Evolutionary conservation across 306 rosid species (phyloP), one percentile per base, ranked within the genome.

Genomic region (Purshia tridentata): DNA sequence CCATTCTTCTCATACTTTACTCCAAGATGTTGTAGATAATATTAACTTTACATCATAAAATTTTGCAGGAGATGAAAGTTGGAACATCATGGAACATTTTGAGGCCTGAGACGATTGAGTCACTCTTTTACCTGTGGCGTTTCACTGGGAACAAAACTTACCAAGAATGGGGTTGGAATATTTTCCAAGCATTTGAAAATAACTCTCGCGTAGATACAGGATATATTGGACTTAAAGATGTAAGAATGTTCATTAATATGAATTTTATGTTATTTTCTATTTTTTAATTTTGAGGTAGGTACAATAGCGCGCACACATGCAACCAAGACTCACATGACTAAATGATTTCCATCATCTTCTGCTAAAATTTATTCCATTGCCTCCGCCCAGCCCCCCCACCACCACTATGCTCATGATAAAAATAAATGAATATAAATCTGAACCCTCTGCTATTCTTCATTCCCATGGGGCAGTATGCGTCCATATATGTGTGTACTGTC

Each of bases 101-200:
- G 73, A 89, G 95, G 82, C 95, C 91, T 8, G 95, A 89, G 91
- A 89, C 95, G 22, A 47, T 89, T 35, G 94, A 89, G 72, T 89
- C 94, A 45, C 89, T 89, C 61, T 89, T 89, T 67, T 89, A 89
- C 80, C 87, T 89, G 39, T 89, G 95, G 91, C 91, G 91, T 46
- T 60, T 89, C 18, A 86, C 95, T 59, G 95, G 95, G 73, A 87
- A 89, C 81, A 81, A 87, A 82, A 89, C 95, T 64, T 89, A 83
- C 77, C 89, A 85, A 83, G 95, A 89, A 65, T 89, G 95, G 95
- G 95, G 95, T 73, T 89, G 95, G 95, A 89, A 89, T 69, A 89
- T 89, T 77, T 89, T 89, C 78, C 88, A 75, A 87, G 95, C 95
- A 64, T 89, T 89, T 19, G 95, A 89, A 80, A 86, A 85, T 79